Evolutionary conservation across 2,329 filamentous ascomycete genomes (phyloP), one percentile per base, ranked within the genome.

Genomic region (Dendrostoma leiphaemia): DNA sequence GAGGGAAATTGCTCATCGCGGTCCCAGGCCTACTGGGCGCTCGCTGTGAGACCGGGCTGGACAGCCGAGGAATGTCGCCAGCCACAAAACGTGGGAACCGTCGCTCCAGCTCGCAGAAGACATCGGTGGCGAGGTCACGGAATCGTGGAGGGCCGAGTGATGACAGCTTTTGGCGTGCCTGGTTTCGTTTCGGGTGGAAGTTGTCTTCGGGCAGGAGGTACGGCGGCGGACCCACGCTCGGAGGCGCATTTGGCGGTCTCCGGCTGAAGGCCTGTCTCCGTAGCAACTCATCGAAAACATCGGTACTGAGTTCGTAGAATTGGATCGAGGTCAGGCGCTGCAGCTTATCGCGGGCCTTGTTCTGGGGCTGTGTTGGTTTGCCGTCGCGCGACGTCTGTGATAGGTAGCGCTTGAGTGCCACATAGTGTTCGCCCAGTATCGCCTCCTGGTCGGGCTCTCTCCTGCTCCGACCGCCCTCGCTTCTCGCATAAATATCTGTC

Each of bases 181-280:
- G 92, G 68, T 99, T 99, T 59, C 94, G 88, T 73, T 97, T 99
- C 2, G 92, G 91, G 70, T 99, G 94, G 72, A 97, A 97, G 60
- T 85, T 88, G 60, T 87, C 82, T 69, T 93, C 91, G n/a, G 94
- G 90, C 23, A 90, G 75, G 6, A 99, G 81, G 67, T 85, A 95
- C 12, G 83, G 75, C 2, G 91, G 90, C n/a, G 81, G 79, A 3
- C 73, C 73, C 44, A 67, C 70, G 59, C 74, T 77, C 45, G 77
- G 76, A 19, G 73, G 72, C 23, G 77, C 76, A 61, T 78, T 81
- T 21, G 80, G 75, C 15, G 78, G 75, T 51, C 75, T 74, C 58
- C 83, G 74, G 51, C 80, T 80, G 48, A 79, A 79, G 61, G 89
- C 83, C 71, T 97, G 92, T 60, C 94, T 85, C 56, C 94, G 87